Evolutionary conservation across 192 early-diverging fungal species (phyloP).

Genomic region (Backusella luteola): DNA sequence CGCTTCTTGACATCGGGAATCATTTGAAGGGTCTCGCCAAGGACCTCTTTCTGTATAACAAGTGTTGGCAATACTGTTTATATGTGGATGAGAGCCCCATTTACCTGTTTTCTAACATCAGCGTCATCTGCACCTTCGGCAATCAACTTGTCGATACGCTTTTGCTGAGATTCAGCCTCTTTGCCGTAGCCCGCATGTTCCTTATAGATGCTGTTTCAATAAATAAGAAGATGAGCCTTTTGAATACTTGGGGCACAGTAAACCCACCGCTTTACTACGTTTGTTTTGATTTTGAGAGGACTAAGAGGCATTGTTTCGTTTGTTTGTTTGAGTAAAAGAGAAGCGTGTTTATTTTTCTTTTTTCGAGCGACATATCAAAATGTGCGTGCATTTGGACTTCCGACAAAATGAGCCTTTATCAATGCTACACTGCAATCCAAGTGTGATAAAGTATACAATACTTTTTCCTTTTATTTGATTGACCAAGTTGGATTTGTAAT

Average conservation of each 20-base stretch:
- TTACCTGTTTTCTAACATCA: constrained; percentile 63
- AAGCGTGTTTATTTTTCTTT: neutral
- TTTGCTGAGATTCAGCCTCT: constrained; percentile 48
- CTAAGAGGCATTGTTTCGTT: constrained; percentile 46
- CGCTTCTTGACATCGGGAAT: constrained; percentile 59
- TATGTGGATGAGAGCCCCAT: constrained; percentile 25
- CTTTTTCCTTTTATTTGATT: too few relatives aligned
- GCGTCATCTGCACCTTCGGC: constrained; percentile 51
- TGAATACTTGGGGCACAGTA: neutral
- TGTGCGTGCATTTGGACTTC: neutral
- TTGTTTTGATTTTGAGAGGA: constrained; percentile 60
- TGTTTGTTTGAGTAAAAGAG: neutral
- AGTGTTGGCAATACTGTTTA: neutral
- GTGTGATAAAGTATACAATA: too few relatives aligned
- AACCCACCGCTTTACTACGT: constrained; percentile 57
- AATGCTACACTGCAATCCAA: too few relatives aligned
- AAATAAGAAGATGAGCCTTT: neutral
- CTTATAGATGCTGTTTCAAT: constrained; percentile 41
- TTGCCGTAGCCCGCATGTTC: constrained; percentile 50
- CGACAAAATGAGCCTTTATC: neutral
- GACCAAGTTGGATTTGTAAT: too few relatives aligned
- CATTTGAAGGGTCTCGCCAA: constrained; percentile 60
- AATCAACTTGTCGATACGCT: constrained; percentile 52
- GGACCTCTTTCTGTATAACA: constrained; percentile 48
- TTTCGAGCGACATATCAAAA: neutral